These are phyloP conservation scores for Martensiomyces pterosporus DNA, from an alignment of 192 early-diverging fungal genomes.

Conservation along the genomic window DNA sequence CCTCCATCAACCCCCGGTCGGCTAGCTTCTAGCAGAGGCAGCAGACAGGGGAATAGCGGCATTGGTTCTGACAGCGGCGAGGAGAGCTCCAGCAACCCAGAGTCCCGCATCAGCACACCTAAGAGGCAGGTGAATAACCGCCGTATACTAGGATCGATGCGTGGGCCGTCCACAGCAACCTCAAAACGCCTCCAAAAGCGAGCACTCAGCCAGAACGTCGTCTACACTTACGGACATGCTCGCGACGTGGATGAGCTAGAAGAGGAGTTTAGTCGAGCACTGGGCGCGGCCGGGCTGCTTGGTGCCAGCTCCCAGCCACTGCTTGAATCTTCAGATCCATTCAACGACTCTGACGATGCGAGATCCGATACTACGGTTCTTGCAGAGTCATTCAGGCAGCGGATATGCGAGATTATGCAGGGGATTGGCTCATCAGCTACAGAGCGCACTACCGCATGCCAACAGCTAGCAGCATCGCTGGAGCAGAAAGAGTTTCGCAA, in stretches of 20 bases:
- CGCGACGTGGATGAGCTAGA: conserved; percentile 11
- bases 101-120: conserved; percentile 5
- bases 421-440: conserved; percentile 1
- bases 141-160: conserved; percentile 3
- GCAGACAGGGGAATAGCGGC: conserved; percentile 15
- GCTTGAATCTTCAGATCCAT: conserved; percentile 5
- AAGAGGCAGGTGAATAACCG: conserved; percentile 14
- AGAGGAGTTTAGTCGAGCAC: conserved; percentile 10
- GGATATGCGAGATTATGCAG: conserved; percentile 19
- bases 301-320: conserved; percentile 5
- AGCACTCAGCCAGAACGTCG: conserved; percentile 33
- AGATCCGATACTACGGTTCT: too few relatives aligned
- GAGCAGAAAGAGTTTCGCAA: conserved; percentile 24
- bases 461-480: conserved; percentile 18
- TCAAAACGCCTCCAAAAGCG: conserved; percentile 41
- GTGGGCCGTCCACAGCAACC: conserved; percentile 37
- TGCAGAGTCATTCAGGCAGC: conserved; percentile 21
- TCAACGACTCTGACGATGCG: too few relatives aligned
- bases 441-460: conserved; percentile 8
- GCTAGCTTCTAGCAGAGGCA: conserved; percentile 15
- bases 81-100: background rate
- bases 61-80: conserved; percentile 16
- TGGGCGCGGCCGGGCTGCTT: conserved; percentile 8
- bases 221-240: conserved; percentile 44
- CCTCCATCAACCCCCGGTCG: conserved; percentile 31